Evolutionary conservation across 2,329 filamentous ascomycete species (phyloP), one percentile per base, ranked within the genome.

Genomic region (Dactylellina sp.): DNA sequence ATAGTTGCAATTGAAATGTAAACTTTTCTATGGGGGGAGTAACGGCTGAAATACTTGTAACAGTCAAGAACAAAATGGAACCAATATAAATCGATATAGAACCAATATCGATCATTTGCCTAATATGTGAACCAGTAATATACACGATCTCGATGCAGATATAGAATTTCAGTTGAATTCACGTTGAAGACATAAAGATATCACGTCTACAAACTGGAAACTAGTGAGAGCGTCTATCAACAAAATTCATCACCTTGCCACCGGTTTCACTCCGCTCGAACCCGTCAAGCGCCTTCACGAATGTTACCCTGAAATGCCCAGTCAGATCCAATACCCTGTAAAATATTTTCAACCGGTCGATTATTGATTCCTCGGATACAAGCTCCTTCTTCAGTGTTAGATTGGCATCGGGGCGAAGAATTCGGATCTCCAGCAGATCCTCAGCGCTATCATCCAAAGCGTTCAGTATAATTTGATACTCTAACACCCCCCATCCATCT

Each of bases 391-490:
- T 5, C n/a, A 20, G 16, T 2, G 24, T 22, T 12, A 53, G 20
- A 11, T 32, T 56, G 16, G n/a, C 25, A 32, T 49, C 16, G 5
- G 47, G 39, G 18, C 61, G 61, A 22, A 61, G 61, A 18, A 74
- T n/a, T 1, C 70, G 47, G 32, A 74, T 2, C 7, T 64, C 57
- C 49, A 74, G 16, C 12, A 24, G 16, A 1, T 20, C 5, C 46
- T 46, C 55, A 18, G 61, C 24, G 6, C 11, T 62, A 7, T 44
- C 47, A 7, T 25, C 28, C 9, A 53, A 6, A 14, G 12, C 50
- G 2, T 78, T 75, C 2, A 83, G 47, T 1, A 84, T 79, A 0
- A 83, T 76, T 66, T 84, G 83, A 82, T 82, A 84, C 40, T 84
- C 81, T 0, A 84, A 57, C 1, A 84, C 60, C 0, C 80, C 80